Evolutionary conservation across 345 rosid genomes (phyloP).

Genomic region (Aethionema arabicum): DNA sequence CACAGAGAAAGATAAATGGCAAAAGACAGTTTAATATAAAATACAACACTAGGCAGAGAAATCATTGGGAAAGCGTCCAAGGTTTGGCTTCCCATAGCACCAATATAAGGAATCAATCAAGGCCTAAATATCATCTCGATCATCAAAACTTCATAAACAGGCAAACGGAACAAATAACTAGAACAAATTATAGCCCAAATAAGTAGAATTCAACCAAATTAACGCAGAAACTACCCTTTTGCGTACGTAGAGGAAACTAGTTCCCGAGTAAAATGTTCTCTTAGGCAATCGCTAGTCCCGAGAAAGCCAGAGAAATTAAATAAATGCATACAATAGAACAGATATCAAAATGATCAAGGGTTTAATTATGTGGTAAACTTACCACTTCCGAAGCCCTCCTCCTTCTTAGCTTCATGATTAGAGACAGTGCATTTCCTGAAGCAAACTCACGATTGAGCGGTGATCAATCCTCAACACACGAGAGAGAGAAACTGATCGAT

Average conservation of each 20-base stretch:
- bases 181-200: background rate
- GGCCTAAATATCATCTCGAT: background rate
- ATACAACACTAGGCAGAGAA: background rate
- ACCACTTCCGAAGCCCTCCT: conserved; percentile 88
- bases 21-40: background rate
- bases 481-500: conserved; percentile 56
- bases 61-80: conserved; percentile 5
- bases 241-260: background rate
- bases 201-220: background rate
- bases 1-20: background rate
- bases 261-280: background rate
- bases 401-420: conserved; percentile 72
- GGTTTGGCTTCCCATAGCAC: background rate
- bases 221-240: background rate
- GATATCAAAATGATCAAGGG: conserved; percentile 15
- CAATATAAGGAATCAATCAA: conserved; percentile 3
- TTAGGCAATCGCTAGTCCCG: background rate
- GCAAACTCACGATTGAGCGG: conserved; percentile 18
- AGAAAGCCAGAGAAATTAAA: background rate
- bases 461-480: conserved; percentile 53
- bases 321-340: conserved; percentile 17
- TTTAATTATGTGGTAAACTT: conserved; percentile 33
- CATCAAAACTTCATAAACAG: background rate
- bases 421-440: conserved; percentile 53
- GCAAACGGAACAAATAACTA: background rate